Evolutionary conservation across 2,329 filamentous ascomycete genomes (phyloP).

Genomic region (Geoglossum cookeanum): DNA sequence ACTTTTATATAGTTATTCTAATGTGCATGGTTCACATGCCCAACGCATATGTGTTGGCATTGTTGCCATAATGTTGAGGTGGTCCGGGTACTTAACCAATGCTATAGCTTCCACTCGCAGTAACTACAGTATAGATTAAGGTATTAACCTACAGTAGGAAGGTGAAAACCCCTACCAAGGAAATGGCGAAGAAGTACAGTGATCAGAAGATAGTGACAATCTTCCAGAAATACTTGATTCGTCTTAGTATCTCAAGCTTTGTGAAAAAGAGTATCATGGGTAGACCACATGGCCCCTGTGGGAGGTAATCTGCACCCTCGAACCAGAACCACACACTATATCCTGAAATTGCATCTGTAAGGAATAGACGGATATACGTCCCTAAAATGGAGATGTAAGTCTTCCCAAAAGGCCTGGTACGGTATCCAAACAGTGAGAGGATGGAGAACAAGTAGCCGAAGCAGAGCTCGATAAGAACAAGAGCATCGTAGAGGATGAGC

Average conservation of each 20-base stretch:
- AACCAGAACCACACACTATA: slow-evolving; percentile 17
- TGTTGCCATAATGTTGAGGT: too few relatives aligned
- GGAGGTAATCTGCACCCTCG: slow-evolving; percentile 9
- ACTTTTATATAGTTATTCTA: too few relatives aligned
- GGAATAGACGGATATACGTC: slow-evolving; percentile 12
- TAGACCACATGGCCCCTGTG: slow-evolving; percentile 5
- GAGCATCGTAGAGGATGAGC: slow-evolving; percentile 10
- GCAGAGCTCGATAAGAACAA: slow-evolving; percentile 16
- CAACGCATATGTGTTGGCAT: too few relatives aligned
- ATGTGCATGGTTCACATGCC: too few relatives aligned
- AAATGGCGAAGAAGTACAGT: neutral
- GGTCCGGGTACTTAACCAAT: too few relatives aligned
- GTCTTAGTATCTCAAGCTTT: slow-evolving; percentile 10
- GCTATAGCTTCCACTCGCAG: too few relatives aligned
- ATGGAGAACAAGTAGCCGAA: slow-evolving; percentile 15
- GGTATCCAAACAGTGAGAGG: slow-evolving; percentile 15
- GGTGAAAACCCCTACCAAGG: neutral
- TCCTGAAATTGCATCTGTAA: slow-evolving; percentile 11
- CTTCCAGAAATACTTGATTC: slow-evolving; percentile 10
- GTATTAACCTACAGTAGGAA: neutral
- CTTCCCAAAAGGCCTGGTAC: slow-evolving; percentile 12
- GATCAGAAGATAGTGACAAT: neutral
- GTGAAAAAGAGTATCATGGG: slow-evolving; percentile 14
- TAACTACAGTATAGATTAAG: neutral
- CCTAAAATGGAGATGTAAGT: slow-evolving; percentile 11